Conservation (phyloP, 805 yeast genomes). For the Cyberlindnera galapagoensis region DNA sequence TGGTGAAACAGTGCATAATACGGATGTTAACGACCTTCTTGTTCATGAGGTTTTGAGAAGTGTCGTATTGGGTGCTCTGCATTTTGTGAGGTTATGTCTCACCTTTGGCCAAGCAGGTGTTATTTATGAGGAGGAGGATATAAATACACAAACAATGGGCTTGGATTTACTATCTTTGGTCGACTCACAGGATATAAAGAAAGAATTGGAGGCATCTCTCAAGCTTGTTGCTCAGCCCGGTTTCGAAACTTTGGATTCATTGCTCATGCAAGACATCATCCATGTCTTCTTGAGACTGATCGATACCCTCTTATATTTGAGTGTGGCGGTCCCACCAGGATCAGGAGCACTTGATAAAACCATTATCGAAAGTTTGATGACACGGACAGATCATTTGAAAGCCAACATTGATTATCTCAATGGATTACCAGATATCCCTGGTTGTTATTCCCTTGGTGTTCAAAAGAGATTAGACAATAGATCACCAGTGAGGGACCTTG, state of each 20-base stretch:
- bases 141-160: constrained; percentile 58
- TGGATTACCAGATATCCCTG: constrained; percentile 22
- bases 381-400: constrained; percentile 7
- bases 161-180: constrained; percentile 33
- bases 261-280: constrained; percentile 15
- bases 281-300: constrained; percentile 17
- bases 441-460: constrained; percentile 39
- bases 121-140: constrained; percentile 69
- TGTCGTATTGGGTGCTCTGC: constrained; percentile 46
- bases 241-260: constrained; percentile 15
- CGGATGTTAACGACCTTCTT: constrained; percentile 15
- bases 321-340: constrained; percentile 9
- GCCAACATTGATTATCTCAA: constrained; percentile 18
- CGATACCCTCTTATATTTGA: constrained; percentile 15
- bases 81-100: constrained; percentile 43
- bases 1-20: constrained; percentile 1
- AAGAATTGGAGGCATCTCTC: constrained; percentile 28
- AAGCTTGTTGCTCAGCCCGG: constrained; percentile 25
- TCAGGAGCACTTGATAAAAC: constrained; percentile 10
- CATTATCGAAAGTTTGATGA: constrained; percentile 10
- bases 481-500: constrained; percentile 35
- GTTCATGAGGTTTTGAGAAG: constrained; percentile 47
- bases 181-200: constrained; percentile 16
- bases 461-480: constrained; percentile 43
- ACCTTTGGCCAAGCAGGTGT: constrained; percentile 49